Percentiles rank a stretch among this genome's conserved stretches.
These are phyloP conservation scores for Lactarius pseudohatsudake DNA, from an alignment of 768 basidiomycete species.

Conservation along the genomic window DNA sequence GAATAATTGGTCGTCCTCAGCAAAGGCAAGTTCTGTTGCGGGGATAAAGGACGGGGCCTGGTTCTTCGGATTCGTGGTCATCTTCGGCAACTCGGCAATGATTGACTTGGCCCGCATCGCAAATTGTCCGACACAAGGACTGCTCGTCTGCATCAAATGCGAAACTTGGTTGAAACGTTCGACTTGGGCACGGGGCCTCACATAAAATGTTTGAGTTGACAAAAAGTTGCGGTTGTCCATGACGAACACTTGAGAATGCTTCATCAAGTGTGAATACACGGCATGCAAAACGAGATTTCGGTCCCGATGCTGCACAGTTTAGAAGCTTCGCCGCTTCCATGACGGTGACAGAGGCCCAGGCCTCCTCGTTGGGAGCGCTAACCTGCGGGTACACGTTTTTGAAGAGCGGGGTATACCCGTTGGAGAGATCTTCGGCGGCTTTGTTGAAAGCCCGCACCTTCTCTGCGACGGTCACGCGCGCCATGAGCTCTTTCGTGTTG, in stretches of 20 bases:
- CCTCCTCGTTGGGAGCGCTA: slow-evolving; percentile 44
- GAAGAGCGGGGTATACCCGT: slow-evolving; percentile 38
- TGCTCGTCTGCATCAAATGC: slow-evolving; percentile 45
- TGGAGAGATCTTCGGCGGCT: slow-evolving; percentile 42
- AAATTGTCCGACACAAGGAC: slow-evolving; percentile 49
- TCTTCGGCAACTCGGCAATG: slow-evolving; percentile 32
- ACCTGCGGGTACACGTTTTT: slow-evolving; percentile 44
- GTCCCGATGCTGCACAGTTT: slow-evolving; percentile 5
- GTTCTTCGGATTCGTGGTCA: slow-evolving; percentile 4
- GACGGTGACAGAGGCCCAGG: slow-evolving; percentile 59
- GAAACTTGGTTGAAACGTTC: slow-evolving; percentile 49
- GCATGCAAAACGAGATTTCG: slow-evolving; percentile 47
- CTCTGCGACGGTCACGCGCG: slow-evolving; percentile 64
- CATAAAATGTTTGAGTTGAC: slow-evolving; percentile 50
- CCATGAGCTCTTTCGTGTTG: slow-evolving; percentile 44
- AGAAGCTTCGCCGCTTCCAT: slow-evolving; percentile 48
- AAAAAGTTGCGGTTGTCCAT: slow-evolving; percentile 49
- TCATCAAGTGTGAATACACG: slow-evolving; percentile 67
- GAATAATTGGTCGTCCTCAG: slow-evolving; percentile 53
- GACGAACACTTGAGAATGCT: slow-evolving; percentile 50
- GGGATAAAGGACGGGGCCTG: slow-evolving; percentile 36
- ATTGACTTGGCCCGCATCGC: slow-evolving; percentile 48
- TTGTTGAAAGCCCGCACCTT: slow-evolving; percentile 55
- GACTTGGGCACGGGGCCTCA: slow-evolving; percentile 63
- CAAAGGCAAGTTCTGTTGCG: slow-evolving; percentile 43